These are phyloP conservation scores for Dendrothele bispora DNA, from an alignment of 768 basidiomycete species.

Conservation along the genomic window DNA sequence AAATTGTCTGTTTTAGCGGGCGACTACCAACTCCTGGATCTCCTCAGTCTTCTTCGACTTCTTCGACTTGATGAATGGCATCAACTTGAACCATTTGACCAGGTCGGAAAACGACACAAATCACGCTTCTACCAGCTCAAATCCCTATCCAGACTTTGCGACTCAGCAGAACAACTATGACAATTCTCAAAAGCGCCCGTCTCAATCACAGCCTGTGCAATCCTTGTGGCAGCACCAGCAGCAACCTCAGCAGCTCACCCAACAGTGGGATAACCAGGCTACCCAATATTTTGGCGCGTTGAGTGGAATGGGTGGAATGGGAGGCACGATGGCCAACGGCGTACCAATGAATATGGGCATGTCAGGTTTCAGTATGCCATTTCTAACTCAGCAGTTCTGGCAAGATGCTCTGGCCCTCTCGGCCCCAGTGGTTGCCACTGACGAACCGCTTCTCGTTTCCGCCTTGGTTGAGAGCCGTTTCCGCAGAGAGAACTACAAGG, in stretches of 20 bases:
- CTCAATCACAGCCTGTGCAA: conserved; percentile 1
- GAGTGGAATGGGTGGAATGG: conserved; percentile 16
- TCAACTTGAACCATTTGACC: too few species aligned
- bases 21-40: too few species aligned
- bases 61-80: too few species aligned
- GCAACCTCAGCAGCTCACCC: conserved; percentile 21
- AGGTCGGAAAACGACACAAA: too few species aligned
- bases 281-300: conserved; percentile 23
- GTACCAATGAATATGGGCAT: conserved; percentile 25
- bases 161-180: conserved; percentile 3
- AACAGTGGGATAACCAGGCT: conserved; percentile 28
- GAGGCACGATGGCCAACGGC: conserved; percentile 13
- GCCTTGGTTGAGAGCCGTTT: conserved; percentile 40
- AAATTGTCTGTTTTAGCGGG: too few species aligned
- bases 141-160: conserved; percentile 28
- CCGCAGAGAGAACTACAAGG: conserved; percentile 55
- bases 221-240: conserved; percentile 22
- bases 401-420: conserved; percentile 57
- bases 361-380: conserved; percentile 36
- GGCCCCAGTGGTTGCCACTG: conserved; percentile 51
- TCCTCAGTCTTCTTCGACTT: too few species aligned
- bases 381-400: conserved; percentile 52
- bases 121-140: conserved; percentile 35
- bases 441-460: conserved; percentile 60
- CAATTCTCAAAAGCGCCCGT: conserved; percentile 6